A percentile compares a stretch with the other conserved stretches of the same genome.
Evolutionary conservation across 345 rosid genomes (phyloP).

Genomic region (Moringa oleifera): DNA sequence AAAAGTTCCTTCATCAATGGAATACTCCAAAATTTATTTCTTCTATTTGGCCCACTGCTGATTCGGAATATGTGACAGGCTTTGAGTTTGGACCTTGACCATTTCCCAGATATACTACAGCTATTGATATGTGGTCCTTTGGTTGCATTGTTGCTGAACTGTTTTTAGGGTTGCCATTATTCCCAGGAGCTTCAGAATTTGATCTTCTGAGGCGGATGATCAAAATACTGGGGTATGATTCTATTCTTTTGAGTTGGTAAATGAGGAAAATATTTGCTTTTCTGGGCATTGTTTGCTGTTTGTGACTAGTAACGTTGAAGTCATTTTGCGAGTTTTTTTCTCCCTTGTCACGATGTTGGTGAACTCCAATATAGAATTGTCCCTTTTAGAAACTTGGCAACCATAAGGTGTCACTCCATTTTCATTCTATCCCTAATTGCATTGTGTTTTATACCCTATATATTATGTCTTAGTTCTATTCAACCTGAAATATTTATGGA

Average conservation of each 20-base stretch:
- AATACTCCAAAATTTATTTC: no score
- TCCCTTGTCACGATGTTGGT: background rate
- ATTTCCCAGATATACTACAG: constrained; percentile 78
- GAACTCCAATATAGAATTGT: no score
- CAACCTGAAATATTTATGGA: no score
- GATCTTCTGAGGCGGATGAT: constrained; percentile 92
- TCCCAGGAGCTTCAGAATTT: constrained; percentile 99
- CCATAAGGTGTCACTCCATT: no score
- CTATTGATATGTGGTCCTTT: constrained; percentile 99
- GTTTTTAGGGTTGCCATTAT: constrained; percentile 92
- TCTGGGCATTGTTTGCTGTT: background rate
- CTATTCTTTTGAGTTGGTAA: constrained; percentile 8
- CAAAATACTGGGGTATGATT: constrained; percentile 77
- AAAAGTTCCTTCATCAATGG: no score
- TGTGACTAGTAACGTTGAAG: background rate
- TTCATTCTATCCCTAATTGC: no score
- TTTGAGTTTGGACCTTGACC: constrained; percentile 37
- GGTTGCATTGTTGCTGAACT: constrained; percentile 99
- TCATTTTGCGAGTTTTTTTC: background rate
- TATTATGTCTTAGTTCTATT: no score
- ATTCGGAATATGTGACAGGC: background rate
- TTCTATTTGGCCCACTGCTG: background rate
- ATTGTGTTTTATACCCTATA: no score
- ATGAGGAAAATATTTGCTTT: background rate
- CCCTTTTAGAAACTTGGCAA: no score